Evolutionary conservation across 164 flowering plant species (phyloP).

Genomic region (Vitis riparia): DNA sequence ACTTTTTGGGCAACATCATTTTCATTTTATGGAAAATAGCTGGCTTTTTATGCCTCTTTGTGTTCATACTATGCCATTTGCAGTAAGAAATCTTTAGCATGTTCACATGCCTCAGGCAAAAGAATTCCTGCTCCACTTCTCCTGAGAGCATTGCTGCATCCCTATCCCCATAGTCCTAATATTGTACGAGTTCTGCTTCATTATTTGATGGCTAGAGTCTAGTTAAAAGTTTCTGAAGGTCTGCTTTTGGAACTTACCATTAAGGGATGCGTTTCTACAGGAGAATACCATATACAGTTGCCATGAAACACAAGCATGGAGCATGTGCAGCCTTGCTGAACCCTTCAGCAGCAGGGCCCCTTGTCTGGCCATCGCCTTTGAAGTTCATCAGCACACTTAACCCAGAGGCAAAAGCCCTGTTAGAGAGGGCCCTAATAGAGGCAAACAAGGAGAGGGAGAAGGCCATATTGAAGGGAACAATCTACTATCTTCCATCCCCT

Average conservation of each 20-base stretch:
- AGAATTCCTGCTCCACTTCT: too few species aligned
- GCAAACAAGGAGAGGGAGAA: slow-evolving; percentile 53
- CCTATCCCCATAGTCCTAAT: too few species aligned
- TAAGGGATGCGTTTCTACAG: slow-evolving; percentile 23
- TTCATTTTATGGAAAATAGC: too few species aligned
- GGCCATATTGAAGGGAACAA: slow-evolving; percentile 33
- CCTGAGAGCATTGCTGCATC: too few species aligned
- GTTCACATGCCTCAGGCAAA: too few species aligned
- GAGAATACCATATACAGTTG: slow-evolving; percentile 52
- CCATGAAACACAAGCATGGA: slow-evolving; percentile 41
- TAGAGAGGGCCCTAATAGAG: slow-evolving; percentile 50
- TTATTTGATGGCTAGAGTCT: too few species aligned
- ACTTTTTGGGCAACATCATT: too few species aligned
- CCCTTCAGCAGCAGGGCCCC: slow-evolving; percentile 53
- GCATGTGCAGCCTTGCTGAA: slow-evolving; percentile 51
- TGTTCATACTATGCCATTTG: too few species aligned
- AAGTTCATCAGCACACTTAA: slow-evolving; percentile 49
- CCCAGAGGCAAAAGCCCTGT: slow-evolving; percentile 47
- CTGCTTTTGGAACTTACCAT: background rate
- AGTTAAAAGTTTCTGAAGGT: background rate
- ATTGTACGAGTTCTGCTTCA: background rate
- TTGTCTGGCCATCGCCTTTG: slow-evolving; percentile 53
- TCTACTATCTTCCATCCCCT: slow-evolving; percentile 14
- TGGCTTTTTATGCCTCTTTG: too few species aligned
- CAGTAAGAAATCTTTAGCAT: too few species aligned